Conservation (phyloP, 257 asterid species). For the Nicotiana benthamiana region DNA sequence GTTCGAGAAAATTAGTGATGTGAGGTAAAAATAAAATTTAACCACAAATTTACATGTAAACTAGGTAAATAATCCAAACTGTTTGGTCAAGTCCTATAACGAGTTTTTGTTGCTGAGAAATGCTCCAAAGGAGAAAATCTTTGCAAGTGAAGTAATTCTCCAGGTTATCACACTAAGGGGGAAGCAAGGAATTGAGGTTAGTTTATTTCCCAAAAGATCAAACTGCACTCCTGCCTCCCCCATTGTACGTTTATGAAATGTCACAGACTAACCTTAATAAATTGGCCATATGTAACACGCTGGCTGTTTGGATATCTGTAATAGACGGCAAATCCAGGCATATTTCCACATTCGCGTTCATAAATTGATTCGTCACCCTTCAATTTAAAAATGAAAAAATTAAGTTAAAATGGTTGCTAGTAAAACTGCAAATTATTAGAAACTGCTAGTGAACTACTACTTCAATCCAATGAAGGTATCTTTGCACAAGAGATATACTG, state of each 20-base stretch:
- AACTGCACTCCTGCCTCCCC: not conserved
- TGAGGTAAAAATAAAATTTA: not conserved
- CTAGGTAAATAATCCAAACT: not conserved
- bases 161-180: not conserved
- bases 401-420: not conserved
- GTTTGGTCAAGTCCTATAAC: not conserved
- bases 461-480: constrained; percentile 2
- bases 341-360: constrained; percentile 97
- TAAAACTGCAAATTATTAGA: not conserved
- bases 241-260: not conserved
- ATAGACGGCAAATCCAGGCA: constrained; percentile 99
- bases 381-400: not conserved
- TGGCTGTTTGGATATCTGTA: constrained; percentile 96
- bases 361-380: constrained; percentile 82
- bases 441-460: not conserved
- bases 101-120: not conserved
- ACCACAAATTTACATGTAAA: not conserved
- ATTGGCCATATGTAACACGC: constrained; percentile 91
- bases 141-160: not conserved
- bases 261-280: constrained; percentile 68
- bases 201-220: not conserved
- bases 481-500: not conserved
- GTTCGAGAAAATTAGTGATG: not conserved
- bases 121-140: not conserved
- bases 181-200: not conserved